Percentiles rank a stretch among this genome's conserved stretches.
Evolutionary conservation across 2,329 filamentous ascomycete species (phyloP).

Genomic region (Thelonectria olida): DNA sequence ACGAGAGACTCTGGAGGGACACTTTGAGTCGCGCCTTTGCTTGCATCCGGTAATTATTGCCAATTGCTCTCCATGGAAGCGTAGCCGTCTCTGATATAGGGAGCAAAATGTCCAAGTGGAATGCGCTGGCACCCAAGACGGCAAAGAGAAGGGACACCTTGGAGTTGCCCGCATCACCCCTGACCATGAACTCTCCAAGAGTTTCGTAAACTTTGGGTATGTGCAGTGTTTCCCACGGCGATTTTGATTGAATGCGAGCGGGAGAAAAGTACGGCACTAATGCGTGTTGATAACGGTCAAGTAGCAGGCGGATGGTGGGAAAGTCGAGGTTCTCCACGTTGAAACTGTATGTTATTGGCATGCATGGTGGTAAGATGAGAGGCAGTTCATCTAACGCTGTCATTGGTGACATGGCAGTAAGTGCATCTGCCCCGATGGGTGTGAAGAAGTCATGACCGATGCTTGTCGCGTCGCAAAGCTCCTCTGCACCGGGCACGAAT

Average conservation of each 20-base stretch:
- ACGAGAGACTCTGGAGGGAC: slow-evolving; percentile 1
- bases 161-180: slow-evolving; percentile 8
- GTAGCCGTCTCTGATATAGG: not conserved
- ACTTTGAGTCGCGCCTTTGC: slow-evolving; percentile 10
- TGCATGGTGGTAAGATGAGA: not conserved
- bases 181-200: slow-evolving; percentile 11
- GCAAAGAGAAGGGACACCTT: slow-evolving; percentile 13
- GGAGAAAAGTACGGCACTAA: slow-evolving; percentile 10
- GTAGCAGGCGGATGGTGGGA: slow-evolving; percentile 9
- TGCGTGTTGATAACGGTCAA: slow-evolving; percentile 13
- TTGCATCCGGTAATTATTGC: not conserved
- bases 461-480: not conserved
- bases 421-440: not conserved
- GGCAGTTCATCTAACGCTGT: not conserved
- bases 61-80: slow-evolving; percentile 2
- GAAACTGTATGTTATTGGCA: slow-evolving; percentile 7
- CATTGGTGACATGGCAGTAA: not conserved
- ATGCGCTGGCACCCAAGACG: slow-evolving; percentile 9
- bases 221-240: slow-evolving; percentile 5
- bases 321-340: slow-evolving; percentile 12
- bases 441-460: not conserved
- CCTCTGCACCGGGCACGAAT: not conserved
- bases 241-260: slow-evolving; percentile 7
- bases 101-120: slow-evolving; percentile 9
- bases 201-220: slow-evolving; percentile 16